A percentile compares a stretch with the other conserved stretches of the same genome.
These are phyloP conservation scores for Colletotrichum australisinense DNA, from an alignment of 2,329 filamentous ascomycete species.

Conservation along the genomic window DNA sequence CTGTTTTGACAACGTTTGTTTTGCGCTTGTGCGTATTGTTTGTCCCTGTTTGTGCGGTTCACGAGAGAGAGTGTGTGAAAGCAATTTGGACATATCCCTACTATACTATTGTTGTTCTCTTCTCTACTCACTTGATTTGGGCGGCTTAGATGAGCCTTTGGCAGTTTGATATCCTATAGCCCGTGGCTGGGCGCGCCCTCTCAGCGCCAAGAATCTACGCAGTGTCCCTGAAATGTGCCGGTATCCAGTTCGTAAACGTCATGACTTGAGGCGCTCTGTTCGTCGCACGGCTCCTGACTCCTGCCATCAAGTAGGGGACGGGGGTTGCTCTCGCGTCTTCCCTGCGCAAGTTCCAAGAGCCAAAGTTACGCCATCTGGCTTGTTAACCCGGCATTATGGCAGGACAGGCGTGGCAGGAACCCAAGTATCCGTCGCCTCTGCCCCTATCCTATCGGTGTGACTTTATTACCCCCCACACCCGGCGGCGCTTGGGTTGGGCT, in stretches of 20 bases:
- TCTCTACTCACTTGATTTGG: not conserved
- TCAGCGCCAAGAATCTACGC: not conserved
- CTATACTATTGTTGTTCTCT: not conserved
- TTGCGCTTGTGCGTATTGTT: not conserved
- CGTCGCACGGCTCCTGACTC: not conserved
- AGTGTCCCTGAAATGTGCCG: not conserved
- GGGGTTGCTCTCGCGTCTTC: not conserved
- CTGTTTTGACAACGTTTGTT: not conserved
- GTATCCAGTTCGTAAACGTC: not conserved
- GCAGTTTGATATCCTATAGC: constrained; percentile 27
- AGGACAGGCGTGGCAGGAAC: not conserved
- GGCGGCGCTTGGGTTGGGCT: constrained; percentile 18
- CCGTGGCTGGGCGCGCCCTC: not conserved
- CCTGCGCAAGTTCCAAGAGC: not conserved
- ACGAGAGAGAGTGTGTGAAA: not conserved
- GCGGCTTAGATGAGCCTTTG: constrained; percentile 30
- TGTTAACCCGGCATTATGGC: not conserved
- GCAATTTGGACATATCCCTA: not conserved
- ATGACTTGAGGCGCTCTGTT: not conserved
- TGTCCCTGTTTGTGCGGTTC: not conserved
- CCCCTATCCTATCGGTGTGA: not conserved
- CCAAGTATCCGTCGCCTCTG: not conserved
- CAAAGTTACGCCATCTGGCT: not conserved
- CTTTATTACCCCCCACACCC: not conserved
- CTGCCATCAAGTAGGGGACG: not conserved